These are phyloP conservation scores for Lipomyces oligophaga DNA, from an alignment of 805 yeast species.

Conservation along the genomic window DNA sequence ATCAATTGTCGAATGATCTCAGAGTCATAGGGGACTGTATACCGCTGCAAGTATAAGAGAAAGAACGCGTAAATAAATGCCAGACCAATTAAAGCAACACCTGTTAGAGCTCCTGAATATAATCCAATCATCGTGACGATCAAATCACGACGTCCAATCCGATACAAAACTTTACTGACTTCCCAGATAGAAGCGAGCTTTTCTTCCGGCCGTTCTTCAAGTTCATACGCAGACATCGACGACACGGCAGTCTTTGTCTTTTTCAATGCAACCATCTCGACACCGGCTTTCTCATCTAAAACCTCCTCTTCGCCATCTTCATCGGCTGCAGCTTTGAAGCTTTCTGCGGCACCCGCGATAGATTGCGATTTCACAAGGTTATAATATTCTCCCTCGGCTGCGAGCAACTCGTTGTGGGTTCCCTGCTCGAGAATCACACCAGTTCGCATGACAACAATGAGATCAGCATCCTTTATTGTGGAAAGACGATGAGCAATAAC, in stretches of 20 bases:
- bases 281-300: constrained; percentile 17
- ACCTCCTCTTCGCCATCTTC: constrained; percentile 17
- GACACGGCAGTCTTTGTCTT: constrained; percentile 13
- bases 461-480: constrained; percentile 67
- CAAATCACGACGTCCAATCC: constrained; percentile 11
- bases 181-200: constrained; percentile 10
- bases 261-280: constrained; percentile 4
- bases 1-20: constrained; percentile 13
- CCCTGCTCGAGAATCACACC: constrained; percentile 53
- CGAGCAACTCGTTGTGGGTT: constrained; percentile 40
- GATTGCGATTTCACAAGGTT: constrained; percentile 40
- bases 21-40: constrained; percentile 12
- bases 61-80: constrained; percentile 14
- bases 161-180: constrained; percentile 2
- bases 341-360: constrained; percentile 20
- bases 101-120: constrained; percentile 21
- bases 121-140: constrained; percentile 11
- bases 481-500: constrained; percentile 86
- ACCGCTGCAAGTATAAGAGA: constrained; percentile 16
- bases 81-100: constrained; percentile 18
- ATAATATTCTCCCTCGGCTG: constrained; percentile 35
- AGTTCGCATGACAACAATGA: constrained; percentile 50
- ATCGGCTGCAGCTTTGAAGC: constrained; percentile 1
- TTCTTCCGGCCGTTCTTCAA: constrained; percentile 3
- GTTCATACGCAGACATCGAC: neutral